These are phyloP conservation scores for Epichloe bromicola DNA, from an alignment of 2,329 filamentous ascomycete species.

Conservation along the genomic window DNA sequence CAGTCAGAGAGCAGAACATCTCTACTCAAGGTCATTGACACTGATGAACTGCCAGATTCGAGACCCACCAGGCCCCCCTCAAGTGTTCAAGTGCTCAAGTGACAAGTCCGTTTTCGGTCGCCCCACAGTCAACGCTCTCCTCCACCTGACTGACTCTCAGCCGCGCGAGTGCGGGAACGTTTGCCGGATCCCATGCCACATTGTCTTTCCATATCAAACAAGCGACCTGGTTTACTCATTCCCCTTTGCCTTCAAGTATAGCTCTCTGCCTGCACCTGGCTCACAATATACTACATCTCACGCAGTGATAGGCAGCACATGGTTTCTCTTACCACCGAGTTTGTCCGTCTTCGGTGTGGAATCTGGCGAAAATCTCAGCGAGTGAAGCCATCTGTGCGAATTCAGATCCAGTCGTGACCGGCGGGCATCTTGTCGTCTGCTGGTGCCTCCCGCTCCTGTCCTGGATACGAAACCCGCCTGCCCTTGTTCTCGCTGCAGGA, in stretches of 20 bases:
- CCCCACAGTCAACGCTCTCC: neutral
- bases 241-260: neutral
- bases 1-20: too few relatives aligned
- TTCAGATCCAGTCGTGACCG: neutral
- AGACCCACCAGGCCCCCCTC: too few relatives aligned
- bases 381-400: neutral
- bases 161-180: neutral
- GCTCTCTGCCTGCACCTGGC: neutral
- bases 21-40: too few relatives aligned
- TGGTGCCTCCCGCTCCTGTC: neutral
- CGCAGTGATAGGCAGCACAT: neutral
- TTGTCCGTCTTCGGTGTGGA: neutral
- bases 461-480: neutral
- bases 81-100: too few relatives aligned
- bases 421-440: neutral
- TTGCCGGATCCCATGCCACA: neutral
- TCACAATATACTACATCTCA: neutral
- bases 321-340: neutral
- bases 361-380: neutral
- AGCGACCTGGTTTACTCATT: neutral
- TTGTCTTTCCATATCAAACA: neutral
- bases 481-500: neutral
- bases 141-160: neutral
- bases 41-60: too few relatives aligned
- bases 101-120: neutral